Conservation (phyloP, 2,329 filamentous ascomycete genomes). For the Ploettnerulaceae sp. region DNA sequence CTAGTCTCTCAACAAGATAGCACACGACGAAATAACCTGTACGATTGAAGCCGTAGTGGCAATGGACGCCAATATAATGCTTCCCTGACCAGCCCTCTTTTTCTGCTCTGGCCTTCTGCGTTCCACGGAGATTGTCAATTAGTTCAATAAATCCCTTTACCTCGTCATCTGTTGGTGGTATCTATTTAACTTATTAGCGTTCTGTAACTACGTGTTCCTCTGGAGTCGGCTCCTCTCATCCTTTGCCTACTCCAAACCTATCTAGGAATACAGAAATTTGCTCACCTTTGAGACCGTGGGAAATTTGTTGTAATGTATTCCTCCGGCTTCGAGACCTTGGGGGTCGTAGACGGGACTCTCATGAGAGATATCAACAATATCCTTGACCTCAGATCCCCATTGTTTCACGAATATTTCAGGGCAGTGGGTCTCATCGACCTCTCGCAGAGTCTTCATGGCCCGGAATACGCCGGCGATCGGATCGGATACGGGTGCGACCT, state of each 20-base stretch:
- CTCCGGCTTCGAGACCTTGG: slow-evolving; percentile 57
- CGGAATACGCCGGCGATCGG: slow-evolving; percentile 77
- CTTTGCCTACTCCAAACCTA: no score
- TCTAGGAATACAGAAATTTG: no score
- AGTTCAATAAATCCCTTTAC: slow-evolving; percentile 50
- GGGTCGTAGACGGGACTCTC: slow-evolving; percentile 89
- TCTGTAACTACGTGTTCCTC: no score
- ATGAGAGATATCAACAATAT: slow-evolving; percentile 86
- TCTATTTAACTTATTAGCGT: no score
- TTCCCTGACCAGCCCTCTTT: slow-evolving; percentile 39
- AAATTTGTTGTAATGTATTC: slow-evolving; percentile 76
- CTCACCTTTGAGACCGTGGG: slow-evolving; percentile 75
- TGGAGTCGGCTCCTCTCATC: no score
- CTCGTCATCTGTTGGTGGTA: slow-evolving; percentile 60
- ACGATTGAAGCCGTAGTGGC: slow-evolving; percentile 78
- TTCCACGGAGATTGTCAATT: slow-evolving; percentile 54
- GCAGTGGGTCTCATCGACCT: slow-evolving; percentile 79
- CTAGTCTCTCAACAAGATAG: slow-evolving; percentile 80
- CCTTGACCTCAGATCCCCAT: slow-evolving; percentile 63
- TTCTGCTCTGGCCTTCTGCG: slow-evolving; percentile 44
- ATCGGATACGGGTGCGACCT: slow-evolving; percentile 69
- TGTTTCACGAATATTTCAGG: slow-evolving; percentile 65
- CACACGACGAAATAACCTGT: slow-evolving; percentile 88
- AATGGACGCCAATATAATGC: slow-evolving; percentile 74
- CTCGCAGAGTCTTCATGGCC: slow-evolving; percentile 88